A percentile compares a stretch with the other conserved stretches of the same genome.
Evolutionary conservation across 2,329 filamentous ascomycete genomes (phyloP).

Genomic region (Trichoderma sp.): DNA sequence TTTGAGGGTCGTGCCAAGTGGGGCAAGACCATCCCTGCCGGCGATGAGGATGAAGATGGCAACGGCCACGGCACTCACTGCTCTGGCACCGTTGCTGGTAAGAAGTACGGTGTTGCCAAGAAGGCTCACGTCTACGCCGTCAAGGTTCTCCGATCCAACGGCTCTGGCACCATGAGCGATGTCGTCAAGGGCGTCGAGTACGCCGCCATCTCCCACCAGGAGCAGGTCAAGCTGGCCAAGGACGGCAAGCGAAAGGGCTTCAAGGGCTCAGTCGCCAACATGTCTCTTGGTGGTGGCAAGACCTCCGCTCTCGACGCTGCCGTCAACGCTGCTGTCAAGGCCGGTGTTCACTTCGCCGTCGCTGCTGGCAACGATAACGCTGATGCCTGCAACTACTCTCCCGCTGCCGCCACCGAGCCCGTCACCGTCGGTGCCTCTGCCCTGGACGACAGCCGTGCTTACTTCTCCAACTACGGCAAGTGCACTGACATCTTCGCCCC

Average conservation of each 20-base stretch:
- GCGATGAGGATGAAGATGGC: conserved; percentile 87
- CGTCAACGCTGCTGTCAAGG: conserved; percentile 89
- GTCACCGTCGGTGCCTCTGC: conserved; percentile 96
- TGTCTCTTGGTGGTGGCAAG: conserved; percentile 98
- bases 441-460: conserved; percentile 91
- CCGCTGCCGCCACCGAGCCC: conserved; percentile 86
- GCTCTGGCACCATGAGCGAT: conserved; percentile 97
- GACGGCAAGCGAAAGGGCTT: conserved; percentile 90
- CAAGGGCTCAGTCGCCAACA: conserved; percentile 99
- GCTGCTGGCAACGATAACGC: conserved; percentile 98
- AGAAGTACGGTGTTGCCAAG: conserved; percentile 99
- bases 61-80: conserved; percentile 99
- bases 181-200: conserved; percentile 98
- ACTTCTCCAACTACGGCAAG: conserved; percentile 99
- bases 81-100: conserved; percentile 95
- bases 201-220: conserved; percentile 78
- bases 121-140: conserved; percentile 96
- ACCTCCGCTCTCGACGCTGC: conserved; percentile 87
- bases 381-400: conserved; percentile 99
- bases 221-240: conserved; percentile 79
- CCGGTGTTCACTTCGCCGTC: conserved; percentile 95
- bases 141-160: conserved; percentile 97
- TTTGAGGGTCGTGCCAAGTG: conserved; percentile 94
- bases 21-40: conserved; percentile 92
- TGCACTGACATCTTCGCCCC: conserved; percentile 99